Base-by-base conservation (phyloP, 2,329 filamentous ascomycete genomes). In the Hypoxylon sp. region DNA sequence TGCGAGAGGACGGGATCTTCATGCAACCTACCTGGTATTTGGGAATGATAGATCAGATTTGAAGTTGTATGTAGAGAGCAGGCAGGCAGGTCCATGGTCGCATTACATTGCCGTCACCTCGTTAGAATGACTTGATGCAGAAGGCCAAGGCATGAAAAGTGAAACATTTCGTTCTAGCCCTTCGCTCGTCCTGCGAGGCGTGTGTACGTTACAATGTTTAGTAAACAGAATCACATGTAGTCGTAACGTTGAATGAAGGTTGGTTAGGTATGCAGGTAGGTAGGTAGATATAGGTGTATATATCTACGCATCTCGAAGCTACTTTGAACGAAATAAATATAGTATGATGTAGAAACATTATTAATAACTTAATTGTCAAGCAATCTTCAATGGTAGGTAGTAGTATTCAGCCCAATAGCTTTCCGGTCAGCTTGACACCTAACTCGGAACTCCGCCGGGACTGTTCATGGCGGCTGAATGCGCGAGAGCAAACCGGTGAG, bases 41-140 rank as follows among this genome's bases (percentile, higher is more conserved):
- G 54, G 54, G 45, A 53, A 57, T 53, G 53, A 57, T 51, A 52
- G 35, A 44, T 59, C 44, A 46, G 11, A 53, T 26, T 53, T 30
- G 16, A 47, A 8, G 36, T 35, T n/a, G 43, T 15, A 35, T n/a
- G n/a, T n/a, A n/a, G n/a, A n/a, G n/a, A n/a, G n/a, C n/a, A n/a
- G 21, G 36, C 11, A 17, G 30, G 38, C 17, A 20, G 40, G 26
- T 35, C 12, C 19, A 9, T 19, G 44, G 16, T 37, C 34, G 29
- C 42, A 51, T 47, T 53, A 34, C 56, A 56, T 36, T 35, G 43
- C 56, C n/a, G 51, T 38, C 37, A 36, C 16, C 31, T 51, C 35
- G 27, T 32, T 8, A 37, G 27, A 26, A 54, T 21, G 21, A 30
- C 41, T 41, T 13, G 44, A 43, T 17, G 32, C 29, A 35, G 51